Evolutionary conservation across 306 rosid genomes (phyloP).

Genomic region (Malus fusca): DNA sequence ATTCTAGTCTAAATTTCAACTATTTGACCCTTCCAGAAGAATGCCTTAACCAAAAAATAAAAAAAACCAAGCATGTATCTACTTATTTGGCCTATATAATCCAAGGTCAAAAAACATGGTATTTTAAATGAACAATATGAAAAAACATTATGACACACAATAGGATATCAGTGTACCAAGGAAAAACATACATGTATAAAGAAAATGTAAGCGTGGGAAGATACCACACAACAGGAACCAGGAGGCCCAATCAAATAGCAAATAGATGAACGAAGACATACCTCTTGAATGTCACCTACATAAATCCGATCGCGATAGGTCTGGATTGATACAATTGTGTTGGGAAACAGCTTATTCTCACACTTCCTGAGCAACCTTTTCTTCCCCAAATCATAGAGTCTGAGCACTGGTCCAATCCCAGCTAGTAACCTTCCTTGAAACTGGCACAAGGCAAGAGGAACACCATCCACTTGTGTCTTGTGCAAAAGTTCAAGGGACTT

Average conservation of each 20-base stretch:
- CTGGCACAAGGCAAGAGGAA: constrained; percentile 85
- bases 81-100: not conserved
- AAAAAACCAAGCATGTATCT: not conserved
- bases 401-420: constrained; percentile 81
- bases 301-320: constrained; percentile 87
- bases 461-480: constrained; percentile 95
- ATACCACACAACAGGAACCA: not conserved
- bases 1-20: not conserved
- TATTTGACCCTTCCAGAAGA: not conserved
- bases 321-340: constrained; percentile 69
- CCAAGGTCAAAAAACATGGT: not conserved
- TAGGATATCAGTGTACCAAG: not conserved
- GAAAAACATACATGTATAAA: not conserved
- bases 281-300: constrained; percentile 97
- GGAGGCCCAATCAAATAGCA: not conserved
- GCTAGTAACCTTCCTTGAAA: constrained; percentile 98
- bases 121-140: not conserved
- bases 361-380: constrained; percentile 76
- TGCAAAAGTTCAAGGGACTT: constrained; percentile 86
- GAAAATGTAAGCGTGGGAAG: not conserved
- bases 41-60: not conserved
- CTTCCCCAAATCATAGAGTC: constrained; percentile 93
- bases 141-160: not conserved
- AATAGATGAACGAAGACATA: constrained; percentile 13
- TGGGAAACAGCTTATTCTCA: constrained; percentile 93